Conservation (phyloP, 2,329 filamentous ascomycete species). For the Passalora sequoiae region DNA sequence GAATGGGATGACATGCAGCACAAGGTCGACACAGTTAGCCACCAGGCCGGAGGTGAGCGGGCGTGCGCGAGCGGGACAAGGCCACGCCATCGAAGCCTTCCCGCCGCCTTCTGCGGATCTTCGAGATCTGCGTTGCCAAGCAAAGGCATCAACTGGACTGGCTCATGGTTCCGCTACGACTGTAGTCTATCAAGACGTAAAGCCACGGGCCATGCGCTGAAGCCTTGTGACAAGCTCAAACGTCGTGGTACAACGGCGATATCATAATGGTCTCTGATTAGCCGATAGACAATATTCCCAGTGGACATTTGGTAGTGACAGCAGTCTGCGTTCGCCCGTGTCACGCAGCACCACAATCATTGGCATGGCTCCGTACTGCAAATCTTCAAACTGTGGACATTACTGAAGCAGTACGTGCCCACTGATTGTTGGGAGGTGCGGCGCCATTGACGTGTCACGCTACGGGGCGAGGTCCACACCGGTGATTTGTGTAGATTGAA, state of each 20-base stretch:
- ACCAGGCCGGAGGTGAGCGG: too few relatives aligned
- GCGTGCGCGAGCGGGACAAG: slow-evolving; percentile 4
- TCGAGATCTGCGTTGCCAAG: slow-evolving; percentile 9
- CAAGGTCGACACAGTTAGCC: too few relatives aligned
- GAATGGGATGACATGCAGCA: slow-evolving; percentile 7
- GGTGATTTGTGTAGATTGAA: slow-evolving; percentile 8
- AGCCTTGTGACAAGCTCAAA: not conserved
- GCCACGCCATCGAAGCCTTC: slow-evolving; percentile 8
- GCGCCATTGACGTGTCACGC: not conserved
- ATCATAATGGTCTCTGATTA: not conserved
- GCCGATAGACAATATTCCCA: not conserved
- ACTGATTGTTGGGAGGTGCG: not conserved
- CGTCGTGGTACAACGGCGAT: not conserved
- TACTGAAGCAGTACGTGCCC: too few relatives aligned
- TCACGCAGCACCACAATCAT: too few relatives aligned
- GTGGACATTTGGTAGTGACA: not conserved
- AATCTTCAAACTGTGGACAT: too few relatives aligned
- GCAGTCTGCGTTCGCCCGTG: too few relatives aligned
- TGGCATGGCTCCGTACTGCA: too few relatives aligned
- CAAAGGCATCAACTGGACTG: too few relatives aligned
- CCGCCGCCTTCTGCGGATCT: slow-evolving; percentile 3
- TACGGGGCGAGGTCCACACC: not conserved
- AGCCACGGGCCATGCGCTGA: not conserved
- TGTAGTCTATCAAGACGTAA: not conserved
- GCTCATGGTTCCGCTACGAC: too few relatives aligned